phyloP scores from a whole-genome alignment of 805 yeast species.

The Danielia oregonensis region DNA sequence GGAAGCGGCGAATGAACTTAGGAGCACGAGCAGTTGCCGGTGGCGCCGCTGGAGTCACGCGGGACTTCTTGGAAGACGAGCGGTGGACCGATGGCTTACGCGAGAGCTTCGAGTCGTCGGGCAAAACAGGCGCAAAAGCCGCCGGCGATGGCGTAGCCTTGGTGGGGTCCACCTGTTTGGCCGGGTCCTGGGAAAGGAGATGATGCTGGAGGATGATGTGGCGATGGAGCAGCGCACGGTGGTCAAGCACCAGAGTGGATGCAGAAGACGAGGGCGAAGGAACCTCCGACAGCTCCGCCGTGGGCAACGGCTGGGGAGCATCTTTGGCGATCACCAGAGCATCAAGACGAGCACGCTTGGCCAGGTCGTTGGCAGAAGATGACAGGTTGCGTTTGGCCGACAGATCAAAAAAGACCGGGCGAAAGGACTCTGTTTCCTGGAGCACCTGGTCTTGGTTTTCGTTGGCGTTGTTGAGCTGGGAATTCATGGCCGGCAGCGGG shows the following conservation, averaged over 20 bases:
- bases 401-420: conserved; percentile 31
- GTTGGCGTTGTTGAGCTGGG: conserved; percentile 28
- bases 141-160: conserved; percentile 6
- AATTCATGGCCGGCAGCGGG: conserved; percentile 17
- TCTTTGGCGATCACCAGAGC: conserved; percentile 14
- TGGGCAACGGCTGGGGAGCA: conserved; percentile 11
- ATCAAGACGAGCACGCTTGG: conserved; percentile 15
- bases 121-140: conserved; percentile 1
- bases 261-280: conserved; percentile 8
- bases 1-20: conserved; percentile 31
- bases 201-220: conserved; percentile 20
- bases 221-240: conserved; percentile 11
- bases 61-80: conserved; percentile 10
- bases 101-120: conserved; percentile 5
- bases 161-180: conserved; percentile 4
- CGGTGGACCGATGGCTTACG: conserved; percentile 4
- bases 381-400: conserved; percentile 15
- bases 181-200: conserved; percentile 15
- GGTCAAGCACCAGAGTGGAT: conserved; percentile 4
- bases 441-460: conserved; percentile 32
- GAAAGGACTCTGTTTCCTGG: conserved; percentile 27
- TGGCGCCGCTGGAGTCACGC: conserved; percentile 7
- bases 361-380: conserved; percentile 11
- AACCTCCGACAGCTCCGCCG: conserved; percentile 9
- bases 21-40: conserved; percentile 17